Conservation (phyloP, 345 rosid genomes). For the Passiflora organensis region DNA sequence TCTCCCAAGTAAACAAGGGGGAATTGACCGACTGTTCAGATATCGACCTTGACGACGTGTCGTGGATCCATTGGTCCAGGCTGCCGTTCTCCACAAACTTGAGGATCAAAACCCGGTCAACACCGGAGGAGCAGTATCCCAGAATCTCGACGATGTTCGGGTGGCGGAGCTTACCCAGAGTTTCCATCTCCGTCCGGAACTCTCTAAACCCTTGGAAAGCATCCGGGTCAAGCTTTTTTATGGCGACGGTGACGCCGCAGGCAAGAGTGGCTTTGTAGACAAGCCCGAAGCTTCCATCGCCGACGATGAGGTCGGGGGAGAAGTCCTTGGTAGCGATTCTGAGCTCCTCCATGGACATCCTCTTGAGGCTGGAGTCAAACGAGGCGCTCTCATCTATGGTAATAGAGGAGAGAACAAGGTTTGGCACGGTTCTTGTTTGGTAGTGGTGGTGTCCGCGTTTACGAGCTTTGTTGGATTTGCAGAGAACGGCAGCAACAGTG, state of each 20-base stretch:
- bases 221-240: slow-evolving; percentile 69
- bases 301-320: slow-evolving; percentile 63
- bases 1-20: slow-evolving; percentile 55
- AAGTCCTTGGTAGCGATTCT: slow-evolving; percentile 52
- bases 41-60: slow-evolving; percentile 18
- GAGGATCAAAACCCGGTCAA: slow-evolving; percentile 64
- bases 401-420: slow-evolving; percentile 16
- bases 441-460: not conserved
- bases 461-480: slow-evolving; percentile 3
- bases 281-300: slow-evolving; percentile 88
- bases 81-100: slow-evolving; percentile 72
- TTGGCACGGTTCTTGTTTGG: slow-evolving; percentile 17
- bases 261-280: slow-evolving; percentile 64
- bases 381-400: slow-evolving; percentile 36
- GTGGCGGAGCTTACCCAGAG: slow-evolving; percentile 57
- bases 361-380: slow-evolving; percentile 52
- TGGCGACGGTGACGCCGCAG: slow-evolving; percentile 59
- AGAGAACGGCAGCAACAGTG: slow-evolving; percentile 18
- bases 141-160: slow-evolving; percentile 63
- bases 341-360: slow-evolving; percentile 68
- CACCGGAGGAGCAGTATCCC: slow-evolving; percentile 66
- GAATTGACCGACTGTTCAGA: not conserved
- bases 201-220: slow-evolving; percentile 90
- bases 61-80: slow-evolving; percentile 77
- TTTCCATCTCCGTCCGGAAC: slow-evolving; percentile 87